Conservation (phyloP, 306 rosid genomes). For the Rubus parviflorus region DNA sequence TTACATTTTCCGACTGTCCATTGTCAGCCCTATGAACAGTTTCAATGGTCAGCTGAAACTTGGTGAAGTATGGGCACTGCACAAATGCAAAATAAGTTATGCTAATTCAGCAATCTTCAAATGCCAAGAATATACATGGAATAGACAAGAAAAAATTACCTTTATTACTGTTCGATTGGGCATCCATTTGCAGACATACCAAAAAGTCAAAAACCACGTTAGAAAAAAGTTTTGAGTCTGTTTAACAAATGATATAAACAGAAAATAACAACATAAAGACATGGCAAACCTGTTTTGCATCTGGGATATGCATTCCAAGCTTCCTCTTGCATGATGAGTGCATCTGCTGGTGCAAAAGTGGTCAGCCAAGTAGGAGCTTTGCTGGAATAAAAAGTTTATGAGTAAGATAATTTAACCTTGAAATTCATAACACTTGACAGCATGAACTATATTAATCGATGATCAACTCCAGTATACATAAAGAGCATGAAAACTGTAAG, state of each 20-base stretch:
- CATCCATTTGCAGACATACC: slow-evolving; percentile 23
- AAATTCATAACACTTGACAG: not conserved
- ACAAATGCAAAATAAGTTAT: slow-evolving; percentile 16
- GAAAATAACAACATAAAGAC: not conserved
- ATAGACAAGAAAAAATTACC: slow-evolving; percentile 22
- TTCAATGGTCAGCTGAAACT: slow-evolving; percentile 43
- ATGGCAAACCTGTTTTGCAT: slow-evolving; percentile 50
- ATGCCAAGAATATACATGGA: not conserved
- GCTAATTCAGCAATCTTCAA: not conserved
- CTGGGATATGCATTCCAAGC: slow-evolving; percentile 55
- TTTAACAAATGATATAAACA: not conserved
- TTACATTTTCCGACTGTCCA: slow-evolving; percentile 46
- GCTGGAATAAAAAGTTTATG: slow-evolving; percentile 32
- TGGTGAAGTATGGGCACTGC: slow-evolving; percentile 53
- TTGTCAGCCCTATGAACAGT: slow-evolving; percentile 41
- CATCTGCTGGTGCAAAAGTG: slow-evolving; percentile 46
- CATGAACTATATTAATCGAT: not conserved
- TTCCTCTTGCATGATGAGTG: slow-evolving; percentile 51
- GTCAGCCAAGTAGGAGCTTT: slow-evolving; percentile 51
- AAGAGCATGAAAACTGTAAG: not conserved
- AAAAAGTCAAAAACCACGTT: slow-evolving; percentile 14
- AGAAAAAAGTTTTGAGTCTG: not conserved
- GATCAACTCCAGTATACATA: not conserved
- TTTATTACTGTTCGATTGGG: slow-evolving; percentile 31
- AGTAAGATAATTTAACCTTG: slow-evolving; percentile 7